Conservation (phyloP, 73 alveolate genomes). For the Paraurostyla sp. region DNA sequence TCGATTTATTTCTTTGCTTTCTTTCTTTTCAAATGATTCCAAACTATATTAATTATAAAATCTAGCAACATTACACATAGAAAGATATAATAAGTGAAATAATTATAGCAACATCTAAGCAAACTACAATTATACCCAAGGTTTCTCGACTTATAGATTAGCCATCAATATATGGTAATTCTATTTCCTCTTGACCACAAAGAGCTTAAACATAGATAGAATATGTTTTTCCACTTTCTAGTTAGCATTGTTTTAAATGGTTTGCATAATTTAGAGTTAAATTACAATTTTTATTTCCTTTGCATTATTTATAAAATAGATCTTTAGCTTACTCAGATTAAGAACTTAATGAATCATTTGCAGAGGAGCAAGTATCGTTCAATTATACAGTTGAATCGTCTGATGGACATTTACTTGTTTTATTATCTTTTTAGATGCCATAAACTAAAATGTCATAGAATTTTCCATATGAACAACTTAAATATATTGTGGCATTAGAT, state of each 20-base stretch:
- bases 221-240: background rate
- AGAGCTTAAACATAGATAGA: slow-evolving; percentile 6
- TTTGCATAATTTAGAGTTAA: no score
- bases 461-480: slow-evolving; percentile 55
- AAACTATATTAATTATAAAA: background rate
- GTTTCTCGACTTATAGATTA: background rate
- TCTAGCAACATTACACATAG: background rate
- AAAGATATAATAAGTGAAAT: slow-evolving; percentile 9
- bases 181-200: background rate
- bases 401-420: no score
- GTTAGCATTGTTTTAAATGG: no score
- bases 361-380: background rate
- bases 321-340: background rate
- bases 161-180: background rate
- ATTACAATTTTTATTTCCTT: background rate
- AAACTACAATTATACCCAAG: slow-evolving; percentile 43
- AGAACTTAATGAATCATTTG: background rate
- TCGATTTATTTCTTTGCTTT: slow-evolving; percentile 32
- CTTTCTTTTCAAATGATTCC: slow-evolving; percentile 47
- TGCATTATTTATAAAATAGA: background rate
- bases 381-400: no score
- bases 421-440: no score
- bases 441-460: no score
- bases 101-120: slow-evolving; percentile 38
- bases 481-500: background rate